These are phyloP conservation scores for Chamaecyparis obtusa DNA, from an alignment of 75 land plant genomes.

Conservation along the genomic window DNA sequence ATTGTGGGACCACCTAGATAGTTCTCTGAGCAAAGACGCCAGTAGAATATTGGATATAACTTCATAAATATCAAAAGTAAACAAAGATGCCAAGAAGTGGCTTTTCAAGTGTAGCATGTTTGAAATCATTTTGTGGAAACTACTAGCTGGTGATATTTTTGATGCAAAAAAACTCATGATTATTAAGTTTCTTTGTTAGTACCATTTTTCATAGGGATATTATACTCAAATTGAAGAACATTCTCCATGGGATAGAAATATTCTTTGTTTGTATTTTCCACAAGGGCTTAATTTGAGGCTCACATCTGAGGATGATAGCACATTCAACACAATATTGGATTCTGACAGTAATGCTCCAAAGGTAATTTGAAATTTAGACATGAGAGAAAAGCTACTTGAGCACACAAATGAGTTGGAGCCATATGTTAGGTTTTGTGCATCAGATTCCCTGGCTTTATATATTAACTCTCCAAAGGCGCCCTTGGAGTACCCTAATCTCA, in stretches of 20 bases:
- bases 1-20: too few relatives aligned
- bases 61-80: conserved; percentile 23
- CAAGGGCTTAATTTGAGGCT: conserved; percentile 33
- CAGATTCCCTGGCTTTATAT: conserved; percentile 49
- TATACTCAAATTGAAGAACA: conserved; percentile 22
- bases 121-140: conserved; percentile 58
- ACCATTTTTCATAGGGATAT: conserved; percentile 38
- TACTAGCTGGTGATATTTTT: conserved; percentile 42
- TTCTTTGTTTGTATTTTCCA: conserved; percentile 38
- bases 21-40: conserved; percentile 52
- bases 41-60: conserved; percentile 42
- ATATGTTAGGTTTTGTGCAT: conserved; percentile 38
- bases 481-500: conserved; percentile 35
- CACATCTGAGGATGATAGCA: conserved; percentile 24
- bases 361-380: conserved; percentile 40
- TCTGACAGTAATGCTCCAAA: conserved; percentile 41
- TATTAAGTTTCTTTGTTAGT: conserved; percentile 30
- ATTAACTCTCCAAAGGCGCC: conserved; percentile 40
- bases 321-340: conserved; percentile 32
- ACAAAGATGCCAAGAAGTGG: conserved; percentile 33
- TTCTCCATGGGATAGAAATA: conserved; percentile 39
- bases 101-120: conserved; percentile 51
- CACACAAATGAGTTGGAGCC: conserved; percentile 37
- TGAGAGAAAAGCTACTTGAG: conserved; percentile 35
- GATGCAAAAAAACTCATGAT: conserved; percentile 39